Evolutionary conservation across 352 stramenopile genomes (phyloP).

Genomic region (Phytophthora quininea): DNA sequence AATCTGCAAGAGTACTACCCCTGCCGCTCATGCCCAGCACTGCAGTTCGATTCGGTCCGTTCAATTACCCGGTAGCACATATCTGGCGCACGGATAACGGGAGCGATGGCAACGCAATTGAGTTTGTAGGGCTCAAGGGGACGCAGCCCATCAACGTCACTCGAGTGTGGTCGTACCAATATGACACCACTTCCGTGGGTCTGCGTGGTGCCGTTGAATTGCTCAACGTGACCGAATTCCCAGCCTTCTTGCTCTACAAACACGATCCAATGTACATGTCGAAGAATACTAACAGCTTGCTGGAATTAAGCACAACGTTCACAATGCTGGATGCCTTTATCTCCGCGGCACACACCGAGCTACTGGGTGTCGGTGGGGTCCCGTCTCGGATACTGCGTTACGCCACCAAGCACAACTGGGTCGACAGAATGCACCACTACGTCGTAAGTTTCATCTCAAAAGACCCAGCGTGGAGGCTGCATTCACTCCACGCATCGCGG

Average conservation of each 20-base stretch:
- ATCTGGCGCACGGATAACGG: constrained; percentile 16
- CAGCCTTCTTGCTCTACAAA: constrained; percentile 36
- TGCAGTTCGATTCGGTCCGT: constrained; percentile 47
- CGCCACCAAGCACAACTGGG: no score
- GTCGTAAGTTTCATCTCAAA: no score
- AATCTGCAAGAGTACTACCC: constrained; percentile 33
- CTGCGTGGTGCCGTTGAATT: constrained; percentile 30
- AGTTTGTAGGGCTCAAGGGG: constrained; percentile 30
- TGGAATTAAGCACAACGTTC: constrained; percentile 33
- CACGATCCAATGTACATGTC: not conserved
- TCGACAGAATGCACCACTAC: no score
- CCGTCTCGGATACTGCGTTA: no score
- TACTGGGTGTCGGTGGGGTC: no score
- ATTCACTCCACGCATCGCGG: no score
- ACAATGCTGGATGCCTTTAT: constrained; percentile 33
- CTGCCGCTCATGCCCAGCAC: constrained; percentile 28
- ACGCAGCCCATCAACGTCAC: constrained; percentile 11
- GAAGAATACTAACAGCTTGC: constrained; percentile 8
- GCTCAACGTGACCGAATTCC: not conserved
- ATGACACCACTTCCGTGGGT: constrained; percentile 40
- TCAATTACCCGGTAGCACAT: constrained; percentile 48
- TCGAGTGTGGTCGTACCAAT: constrained; percentile 42
- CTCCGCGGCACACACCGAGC: not conserved
- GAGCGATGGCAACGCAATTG: not conserved
- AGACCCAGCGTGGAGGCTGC: no score